Evolutionary conservation across 2,329 filamentous ascomycete species (phyloP).

Genomic region (Aureobasidium sp.): DNA sequence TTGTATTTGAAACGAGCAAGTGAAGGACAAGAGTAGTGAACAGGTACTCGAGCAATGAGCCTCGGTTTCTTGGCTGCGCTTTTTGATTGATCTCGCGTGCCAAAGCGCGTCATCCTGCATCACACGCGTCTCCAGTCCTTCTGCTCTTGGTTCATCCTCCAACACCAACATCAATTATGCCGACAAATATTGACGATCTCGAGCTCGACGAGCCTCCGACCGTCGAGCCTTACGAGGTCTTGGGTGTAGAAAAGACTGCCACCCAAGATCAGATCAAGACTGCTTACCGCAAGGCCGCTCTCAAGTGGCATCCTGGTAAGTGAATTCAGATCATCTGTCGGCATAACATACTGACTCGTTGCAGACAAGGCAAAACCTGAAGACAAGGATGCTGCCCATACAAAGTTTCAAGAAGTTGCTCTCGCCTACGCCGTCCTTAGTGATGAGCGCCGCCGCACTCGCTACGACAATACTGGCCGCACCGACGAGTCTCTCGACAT

Average conservation of each 20-base stretch:
- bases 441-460: constrained; percentile 68
- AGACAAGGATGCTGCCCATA: constrained; percentile 65
- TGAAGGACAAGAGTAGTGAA: constrained; percentile 22
- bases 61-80: background rate
- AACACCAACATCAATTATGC: constrained; percentile 15
- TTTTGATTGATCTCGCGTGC: background rate
- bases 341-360: too few species aligned
- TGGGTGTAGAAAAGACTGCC: constrained; percentile 63
- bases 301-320: constrained; percentile 63
- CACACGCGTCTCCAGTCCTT: background rate
- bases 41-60: background rate
- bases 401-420: constrained; percentile 80
- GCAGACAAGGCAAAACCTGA: constrained; percentile 65
- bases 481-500: constrained; percentile 70
- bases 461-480: constrained; percentile 85
- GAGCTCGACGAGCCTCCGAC: constrained; percentile 56
- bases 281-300: constrained; percentile 86
- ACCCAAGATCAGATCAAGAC: constrained; percentile 75
- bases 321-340: background rate
- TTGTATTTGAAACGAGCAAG: background rate
- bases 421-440: constrained; percentile 93
- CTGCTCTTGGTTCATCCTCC: background rate
- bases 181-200: constrained; percentile 40
- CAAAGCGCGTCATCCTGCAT: background rate
- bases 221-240: constrained; percentile 70